Conservation (phyloP, 1,284 basidiomycete species). For the Hemileia vastatrix region DNA sequence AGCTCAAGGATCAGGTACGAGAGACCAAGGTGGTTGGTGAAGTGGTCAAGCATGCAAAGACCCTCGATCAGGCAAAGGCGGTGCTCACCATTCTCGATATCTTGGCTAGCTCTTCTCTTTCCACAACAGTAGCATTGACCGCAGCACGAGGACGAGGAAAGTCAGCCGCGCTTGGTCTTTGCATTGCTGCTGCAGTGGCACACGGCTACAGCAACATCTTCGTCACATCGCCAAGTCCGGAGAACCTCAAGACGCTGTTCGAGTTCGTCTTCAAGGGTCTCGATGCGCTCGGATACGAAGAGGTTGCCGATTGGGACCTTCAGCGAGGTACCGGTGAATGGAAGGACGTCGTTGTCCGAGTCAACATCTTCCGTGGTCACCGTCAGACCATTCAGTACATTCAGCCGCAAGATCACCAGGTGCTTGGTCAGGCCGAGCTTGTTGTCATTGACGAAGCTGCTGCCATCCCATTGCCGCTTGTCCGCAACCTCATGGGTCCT, state of each 20-base stretch:
- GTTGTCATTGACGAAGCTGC: constrained; percentile 97
- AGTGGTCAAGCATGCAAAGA: constrained; percentile 81
- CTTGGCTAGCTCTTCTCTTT: constrained; percentile 79
- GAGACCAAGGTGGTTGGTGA: constrained; percentile 81
- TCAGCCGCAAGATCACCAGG: constrained; percentile 90
- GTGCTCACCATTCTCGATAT: constrained; percentile 85
- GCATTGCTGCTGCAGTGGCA: constrained; percentile 81
- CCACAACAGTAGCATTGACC: constrained; percentile 87
- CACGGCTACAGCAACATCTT: constrained; percentile 97
- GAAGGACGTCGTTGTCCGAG: constrained; percentile 87
- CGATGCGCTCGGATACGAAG: constrained; percentile 88
- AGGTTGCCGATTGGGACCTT: constrained; percentile 94
- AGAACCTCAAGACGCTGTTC: constrained; percentile 92
- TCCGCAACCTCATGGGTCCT: constrained; percentile 85
- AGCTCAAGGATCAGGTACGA: constrained; percentile 68
- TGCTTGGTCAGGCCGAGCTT: constrained; percentile 91
- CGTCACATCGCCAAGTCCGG: constrained; percentile 91
- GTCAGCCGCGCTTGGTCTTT: constrained; percentile 84
- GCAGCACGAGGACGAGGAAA: constrained; percentile 91
- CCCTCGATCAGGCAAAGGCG: constrained; percentile 72
- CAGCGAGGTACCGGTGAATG: constrained; percentile 89
- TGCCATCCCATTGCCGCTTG: constrained; percentile 92
- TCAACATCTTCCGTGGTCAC: constrained; percentile 85
- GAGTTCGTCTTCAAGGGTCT: constrained; percentile 96
- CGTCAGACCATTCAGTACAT: constrained; percentile 97